Base-by-base conservation (phyloP, 1,284 basidiomycete species). In the Lignosus rhinocerotis region DNA sequence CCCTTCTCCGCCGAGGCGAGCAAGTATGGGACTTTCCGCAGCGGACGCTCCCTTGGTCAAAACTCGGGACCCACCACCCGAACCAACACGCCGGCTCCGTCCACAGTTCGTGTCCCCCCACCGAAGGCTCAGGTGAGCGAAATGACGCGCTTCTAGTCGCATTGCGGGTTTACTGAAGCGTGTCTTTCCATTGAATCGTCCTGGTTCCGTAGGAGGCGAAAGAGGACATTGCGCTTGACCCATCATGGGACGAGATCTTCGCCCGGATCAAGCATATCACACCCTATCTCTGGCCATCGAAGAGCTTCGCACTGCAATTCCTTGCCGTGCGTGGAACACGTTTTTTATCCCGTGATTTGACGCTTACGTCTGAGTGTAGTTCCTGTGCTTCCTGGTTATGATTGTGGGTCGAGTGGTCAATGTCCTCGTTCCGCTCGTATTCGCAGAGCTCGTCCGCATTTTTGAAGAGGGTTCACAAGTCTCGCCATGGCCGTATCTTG, bases 241-340 rank as follows among this genome's bases (percentile, higher is more conserved):
- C 87, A 9, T 80, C 86, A 5, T 91, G 87, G 88, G 63, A 72
- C 41, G 87, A 89, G 70, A 73, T 87, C 47, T 78, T 78, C 72
- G 75, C 70, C 21, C 82, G 88, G 51, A 74, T 93, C 58, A 75
- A 77, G 51, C 82, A 82, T 56, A 78, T 94, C 38, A 76, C 81
- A 30, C 93, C 92, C 4, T 92, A 92, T 74, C 82, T 95, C 10
- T 95, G 92, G 92, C 93, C 93, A 6, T 80, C 80, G 53, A 87
- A 86, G 67, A 84, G 78, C 63, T 66, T 72, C 47, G 77, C 77
- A 51, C 78, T 95, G 6, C 92, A 94, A 72, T 68, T 86, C 36
- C 73, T 92, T 39, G 90, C 90, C n/a, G 82, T 89, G 71, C 65
- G 80, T 76, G 8, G 7, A 54, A 49, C 50, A 44, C 59, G 38